Percentiles rank a stretch among this genome's conserved stretches.
Conservation (phyloP, 768 basidiomycete species). For the Podaxis mareebaensis region DNA sequence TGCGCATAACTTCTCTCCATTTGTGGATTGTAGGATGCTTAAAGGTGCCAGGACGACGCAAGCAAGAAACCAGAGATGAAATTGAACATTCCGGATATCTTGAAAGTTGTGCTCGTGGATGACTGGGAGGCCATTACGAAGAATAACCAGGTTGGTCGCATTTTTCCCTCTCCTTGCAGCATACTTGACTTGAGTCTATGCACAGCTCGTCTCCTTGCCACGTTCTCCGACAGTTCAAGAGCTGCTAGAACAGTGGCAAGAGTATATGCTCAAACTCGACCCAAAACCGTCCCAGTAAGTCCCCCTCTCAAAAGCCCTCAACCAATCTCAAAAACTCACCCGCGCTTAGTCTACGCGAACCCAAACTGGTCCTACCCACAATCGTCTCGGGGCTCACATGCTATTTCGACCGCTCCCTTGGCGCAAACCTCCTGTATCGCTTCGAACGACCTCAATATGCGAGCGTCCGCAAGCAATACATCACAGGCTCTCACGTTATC, state of each 20-base stretch:
- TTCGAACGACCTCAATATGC: conserved; percentile 95
- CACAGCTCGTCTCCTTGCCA: conserved; percentile 82
- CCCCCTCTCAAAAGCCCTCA: conserved; percentile 1
- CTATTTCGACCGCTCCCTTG: conserved; percentile 92
- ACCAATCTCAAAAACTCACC: background rate
- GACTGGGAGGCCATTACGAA: conserved; percentile 99
- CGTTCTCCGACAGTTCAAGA: conserved; percentile 76
- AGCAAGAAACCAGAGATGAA: conserved; percentile 86
- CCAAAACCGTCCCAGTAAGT: conserved; percentile 48
- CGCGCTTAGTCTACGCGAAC: conserved; percentile 62
- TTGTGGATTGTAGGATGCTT: background rate
- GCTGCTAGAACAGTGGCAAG: conserved; percentile 76
- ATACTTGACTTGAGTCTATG: background rate
- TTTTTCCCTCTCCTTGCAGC: background rate
- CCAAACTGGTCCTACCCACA: conserved; percentile 70
- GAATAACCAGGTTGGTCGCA: conserved; percentile 70
- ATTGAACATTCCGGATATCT: conserved; percentile 83
- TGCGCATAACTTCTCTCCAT: conserved; percentile 30
- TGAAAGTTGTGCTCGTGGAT: conserved; percentile 89
- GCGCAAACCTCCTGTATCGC: conserved; percentile 89
- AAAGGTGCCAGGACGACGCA: conserved; percentile 63
- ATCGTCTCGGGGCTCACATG: conserved; percentile 82
- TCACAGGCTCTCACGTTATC: conserved; percentile 70
- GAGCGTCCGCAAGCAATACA: conserved; percentile 68
- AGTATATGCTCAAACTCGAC: conserved; percentile 48